These are phyloP conservation scores for Tylopilus sp. DNA, from an alignment of 768 basidiomycete species.

Conservation along the genomic window DNA sequence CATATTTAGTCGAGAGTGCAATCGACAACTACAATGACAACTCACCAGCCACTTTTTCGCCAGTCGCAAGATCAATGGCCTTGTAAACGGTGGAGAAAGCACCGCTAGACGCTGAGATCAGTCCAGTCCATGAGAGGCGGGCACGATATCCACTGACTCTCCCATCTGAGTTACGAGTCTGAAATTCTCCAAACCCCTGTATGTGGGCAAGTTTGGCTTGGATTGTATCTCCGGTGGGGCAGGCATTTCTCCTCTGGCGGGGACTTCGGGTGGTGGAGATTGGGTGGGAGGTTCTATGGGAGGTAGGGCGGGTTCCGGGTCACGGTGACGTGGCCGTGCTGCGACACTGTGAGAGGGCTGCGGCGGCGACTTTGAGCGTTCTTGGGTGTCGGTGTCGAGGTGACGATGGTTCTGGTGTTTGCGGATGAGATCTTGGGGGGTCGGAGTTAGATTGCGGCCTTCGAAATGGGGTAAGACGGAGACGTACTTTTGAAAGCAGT, in stretches of 20 bases:
- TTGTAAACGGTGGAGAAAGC: conserved; percentile 99
- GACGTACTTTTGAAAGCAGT: conserved; percentile 84
- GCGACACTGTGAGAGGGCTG: conserved; percentile 21
- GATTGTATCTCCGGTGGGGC: conserved; percentile 75
- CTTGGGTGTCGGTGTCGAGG: conserved; percentile 32
- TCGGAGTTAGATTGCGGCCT: conserved; percentile 16
- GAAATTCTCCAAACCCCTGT: conserved; percentile 82
- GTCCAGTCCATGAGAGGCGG: conserved; percentile 6
- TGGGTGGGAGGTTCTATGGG: conserved; percentile 35
- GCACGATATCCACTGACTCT: conserved; percentile 57
- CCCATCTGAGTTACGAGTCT: conserved; percentile 84
- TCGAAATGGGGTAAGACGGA: conserved; percentile 1
- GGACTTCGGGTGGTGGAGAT: conserved; percentile 19
- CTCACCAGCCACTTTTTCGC: conserved; percentile 80
- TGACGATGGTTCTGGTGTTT: conserved; percentile 64
- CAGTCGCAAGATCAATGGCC: conserved; percentile 71
- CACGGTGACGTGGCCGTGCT: conserved; percentile 37
- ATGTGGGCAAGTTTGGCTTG: conserved; percentile 76
- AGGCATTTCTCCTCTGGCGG: conserved; percentile 25
- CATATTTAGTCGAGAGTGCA: conserved; percentile 6
- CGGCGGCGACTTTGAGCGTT: conserved; percentile 10
- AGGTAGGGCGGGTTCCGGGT: conserved; percentile 35
- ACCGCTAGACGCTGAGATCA: conserved; percentile 49
- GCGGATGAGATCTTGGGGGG: conserved; percentile 66
- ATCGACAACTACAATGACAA: not conserved